phyloP scores from a whole-genome alignment of 257 asterid species.

The Anisodus acutangulus region DNA sequence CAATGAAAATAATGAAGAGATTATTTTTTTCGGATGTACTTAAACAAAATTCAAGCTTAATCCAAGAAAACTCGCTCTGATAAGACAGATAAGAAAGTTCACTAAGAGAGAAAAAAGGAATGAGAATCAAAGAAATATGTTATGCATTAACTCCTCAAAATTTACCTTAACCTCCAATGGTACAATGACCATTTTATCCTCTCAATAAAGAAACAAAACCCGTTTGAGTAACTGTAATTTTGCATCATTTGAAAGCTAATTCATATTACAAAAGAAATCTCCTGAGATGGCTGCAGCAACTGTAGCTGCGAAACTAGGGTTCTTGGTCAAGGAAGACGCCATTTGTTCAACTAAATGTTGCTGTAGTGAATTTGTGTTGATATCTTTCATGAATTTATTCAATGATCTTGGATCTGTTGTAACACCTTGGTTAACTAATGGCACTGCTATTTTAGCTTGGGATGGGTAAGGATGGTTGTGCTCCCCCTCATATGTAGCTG shows the following conservation, averaged over 20 bases:
- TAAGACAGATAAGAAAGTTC: no score
- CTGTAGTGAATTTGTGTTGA: conserved; percentile 39
- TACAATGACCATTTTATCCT: not conserved
- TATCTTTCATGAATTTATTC: conserved; percentile 34
- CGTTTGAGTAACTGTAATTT: not conserved
- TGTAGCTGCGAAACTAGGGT: conserved; percentile 68
- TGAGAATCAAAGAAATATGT: no score
- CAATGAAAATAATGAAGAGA: no score
- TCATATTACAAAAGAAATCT: not conserved
- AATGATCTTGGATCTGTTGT: conserved; percentile 37
- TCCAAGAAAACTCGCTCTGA: no score
- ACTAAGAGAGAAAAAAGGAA: no score
- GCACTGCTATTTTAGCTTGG: conserved; percentile 36
- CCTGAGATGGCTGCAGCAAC: conserved; percentile 70
- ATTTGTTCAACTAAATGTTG: conserved; percentile 59
- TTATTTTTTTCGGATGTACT: no score
- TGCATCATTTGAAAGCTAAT: not conserved
- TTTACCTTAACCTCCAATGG: not conserved
- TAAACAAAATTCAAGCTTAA: no score
- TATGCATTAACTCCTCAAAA: no score
- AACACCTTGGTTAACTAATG: conserved; percentile 27
- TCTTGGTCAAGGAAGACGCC: conserved; percentile 66
- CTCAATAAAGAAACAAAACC: not conserved
- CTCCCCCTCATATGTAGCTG: conserved; percentile 74
- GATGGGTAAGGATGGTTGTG: conserved; percentile 66